A percentile compares a stretch with the other conserved stretches of the same genome.
Conservation (phyloP, 768 basidiomycete species). For the Leucocoprinus birnbaumii region DNA sequence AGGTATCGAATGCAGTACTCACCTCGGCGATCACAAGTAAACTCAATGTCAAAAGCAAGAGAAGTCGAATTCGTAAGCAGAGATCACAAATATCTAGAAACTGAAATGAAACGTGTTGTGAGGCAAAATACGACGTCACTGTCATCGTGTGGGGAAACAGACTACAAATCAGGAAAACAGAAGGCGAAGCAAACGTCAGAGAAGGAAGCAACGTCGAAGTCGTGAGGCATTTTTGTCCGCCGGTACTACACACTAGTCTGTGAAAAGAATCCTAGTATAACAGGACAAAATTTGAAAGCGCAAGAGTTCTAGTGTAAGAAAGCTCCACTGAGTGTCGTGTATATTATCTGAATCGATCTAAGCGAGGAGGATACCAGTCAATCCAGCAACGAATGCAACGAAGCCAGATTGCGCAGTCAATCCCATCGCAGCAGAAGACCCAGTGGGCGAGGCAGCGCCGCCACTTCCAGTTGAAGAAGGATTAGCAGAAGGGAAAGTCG, state of each 20-base stretch:
- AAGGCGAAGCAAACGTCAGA: neutral
- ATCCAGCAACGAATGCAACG: neutral
- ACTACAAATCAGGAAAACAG: neutral
- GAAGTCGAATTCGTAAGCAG: too few relatives aligned
- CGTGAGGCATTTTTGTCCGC: neutral
- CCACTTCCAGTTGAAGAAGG: conserved; percentile 3
- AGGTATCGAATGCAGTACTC: too few relatives aligned
- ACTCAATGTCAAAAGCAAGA: too few relatives aligned
- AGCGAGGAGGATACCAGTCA: conserved; percentile 8
- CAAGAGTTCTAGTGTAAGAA: too few relatives aligned
- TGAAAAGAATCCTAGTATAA: neutral
- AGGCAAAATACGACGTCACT: too few relatives aligned
- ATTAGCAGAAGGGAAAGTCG: conserved; percentile 8
- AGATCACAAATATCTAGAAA: too few relatives aligned
- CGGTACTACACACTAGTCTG: neutral
- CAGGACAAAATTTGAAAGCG: too few relatives aligned
- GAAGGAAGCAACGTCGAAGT: neutral
- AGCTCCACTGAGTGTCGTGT: neutral
- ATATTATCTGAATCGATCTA: conserved; percentile 1
- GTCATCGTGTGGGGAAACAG: neutral
- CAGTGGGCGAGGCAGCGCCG: conserved; percentile 18
- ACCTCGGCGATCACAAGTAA: too few relatives aligned
- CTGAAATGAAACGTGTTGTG: too few relatives aligned
- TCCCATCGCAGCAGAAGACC: conserved; percentile 10
- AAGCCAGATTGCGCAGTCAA: neutral